Conservation (phyloP, 2,329 filamentous ascomycete genomes). For the Kalmusia sp. region DNA sequence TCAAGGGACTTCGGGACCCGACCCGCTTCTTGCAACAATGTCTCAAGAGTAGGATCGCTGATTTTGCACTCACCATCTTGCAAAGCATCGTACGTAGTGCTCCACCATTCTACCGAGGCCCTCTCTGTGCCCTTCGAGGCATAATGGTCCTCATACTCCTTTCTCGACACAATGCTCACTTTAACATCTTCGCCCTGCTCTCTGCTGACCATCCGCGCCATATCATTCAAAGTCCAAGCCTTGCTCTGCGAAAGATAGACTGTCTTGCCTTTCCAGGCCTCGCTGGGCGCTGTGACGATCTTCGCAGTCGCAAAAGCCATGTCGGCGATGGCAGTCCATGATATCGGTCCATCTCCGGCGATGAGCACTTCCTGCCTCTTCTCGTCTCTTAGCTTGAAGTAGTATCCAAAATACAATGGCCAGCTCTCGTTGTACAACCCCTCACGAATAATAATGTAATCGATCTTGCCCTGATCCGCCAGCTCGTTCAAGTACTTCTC, state of each 20-base stretch:
- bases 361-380: constrained; percentile 46
- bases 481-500: constrained; percentile 48
- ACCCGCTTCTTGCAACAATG: constrained; percentile 43
- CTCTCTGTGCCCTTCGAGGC: constrained; percentile 46
- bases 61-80: constrained; percentile 52
- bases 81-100: constrained; percentile 53
- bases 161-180: constrained; percentile 45
- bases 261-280: constrained; percentile 45
- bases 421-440: constrained; percentile 57
- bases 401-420: constrained; percentile 57
- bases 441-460: constrained; percentile 51
- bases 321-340: constrained; percentile 54
- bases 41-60: constrained; percentile 50
- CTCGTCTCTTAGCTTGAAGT: constrained; percentile 43
- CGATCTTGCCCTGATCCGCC: constrained; percentile 23
- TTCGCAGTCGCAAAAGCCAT: constrained; percentile 52
- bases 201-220: constrained; percentile 39
- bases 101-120: constrained; percentile 54
- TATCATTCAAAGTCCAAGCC: constrained; percentile 33
- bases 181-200: constrained; percentile 36
- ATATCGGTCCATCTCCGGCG: constrained; percentile 51
- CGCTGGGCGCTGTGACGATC: constrained; percentile 41
- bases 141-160: constrained; percentile 53
- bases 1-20: constrained; percentile 47
- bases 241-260: constrained; percentile 47